A percentile compares a stretch with the other conserved stretches of the same genome.
phyloP scores from a whole-genome alignment of 2,329 filamentous ascomycete genomes.

The Aspergillus brunneoviolaceus region DNA sequence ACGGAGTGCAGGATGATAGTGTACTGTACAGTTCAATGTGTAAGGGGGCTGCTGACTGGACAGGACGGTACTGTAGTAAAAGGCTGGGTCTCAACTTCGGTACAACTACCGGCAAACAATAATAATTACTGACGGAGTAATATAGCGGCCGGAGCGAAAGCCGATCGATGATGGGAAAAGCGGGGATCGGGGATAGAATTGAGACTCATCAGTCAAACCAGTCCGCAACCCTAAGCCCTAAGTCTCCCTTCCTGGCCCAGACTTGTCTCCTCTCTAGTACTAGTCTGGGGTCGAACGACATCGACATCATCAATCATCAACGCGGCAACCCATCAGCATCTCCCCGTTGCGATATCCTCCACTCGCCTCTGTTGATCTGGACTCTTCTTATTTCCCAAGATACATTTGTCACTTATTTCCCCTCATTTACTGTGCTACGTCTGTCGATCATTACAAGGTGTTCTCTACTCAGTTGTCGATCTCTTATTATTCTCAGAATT shows the following conservation, averaged over 20 bases:
- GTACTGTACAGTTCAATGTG: no score
- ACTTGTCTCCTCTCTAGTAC: constrained; percentile 3
- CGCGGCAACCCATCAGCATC: constrained; percentile 6
- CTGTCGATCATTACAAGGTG: neutral
- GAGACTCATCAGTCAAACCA: neutral
- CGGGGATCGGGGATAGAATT: constrained; percentile 5
- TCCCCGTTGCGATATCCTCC: neutral
- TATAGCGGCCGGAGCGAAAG: neutral
- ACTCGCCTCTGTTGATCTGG: constrained; percentile 1
- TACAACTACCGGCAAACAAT: neutral
- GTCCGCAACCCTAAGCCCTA: constrained; percentile 25
- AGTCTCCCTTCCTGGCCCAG: constrained; percentile 14
- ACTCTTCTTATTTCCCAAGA: neutral
- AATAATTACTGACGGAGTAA: neutral
- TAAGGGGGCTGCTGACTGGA: no score
- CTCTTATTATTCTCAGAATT: neutral
- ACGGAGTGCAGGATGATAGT: no score
- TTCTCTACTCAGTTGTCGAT: neutral
- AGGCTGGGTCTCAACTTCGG: neutral
- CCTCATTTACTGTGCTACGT: neutral
- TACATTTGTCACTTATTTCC: neutral
- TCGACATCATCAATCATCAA: constrained; percentile 17
- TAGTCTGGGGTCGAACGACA: constrained; percentile 16
- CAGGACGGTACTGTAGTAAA: neutral
- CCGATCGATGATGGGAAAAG: neutral